Evolutionary conservation across 805 yeast genomes (phyloP), one percentile per base, ranked within the genome.

Genomic region (Spathaspora hagerdaliae): DNA sequence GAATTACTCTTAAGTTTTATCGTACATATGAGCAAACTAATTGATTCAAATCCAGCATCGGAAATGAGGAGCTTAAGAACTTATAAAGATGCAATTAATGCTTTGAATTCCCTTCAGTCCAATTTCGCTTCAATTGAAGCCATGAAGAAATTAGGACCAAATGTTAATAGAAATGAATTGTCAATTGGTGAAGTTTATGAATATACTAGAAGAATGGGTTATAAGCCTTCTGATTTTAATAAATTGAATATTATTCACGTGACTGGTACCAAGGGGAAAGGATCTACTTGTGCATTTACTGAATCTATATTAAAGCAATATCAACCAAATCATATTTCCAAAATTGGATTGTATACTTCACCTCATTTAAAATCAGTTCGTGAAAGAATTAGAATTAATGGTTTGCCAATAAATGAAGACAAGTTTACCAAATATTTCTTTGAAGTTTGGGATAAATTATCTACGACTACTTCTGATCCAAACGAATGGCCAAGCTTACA

Each of bases 191-290:
- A 94, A 61, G 94, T 94, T 86, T 60, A 58, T 43, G 74, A 70
- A 51, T 71, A 61, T 47, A 64, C 63, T 27, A 51, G 71, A 29
- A 51, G 75, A 49, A 54, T 71, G 52, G 75, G 75, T 0, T 71
- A 71, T 56, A 47, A 53, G 31, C 81, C 87, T 1, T 54, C 67
- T 3, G 96, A 87, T 51, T 81, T 88, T 59, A 80, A 91, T 65
- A 74, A 65, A 49, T 63, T 94, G 55, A 91, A 91, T 55, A 75
- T 90, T 2, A 77, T 94, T 36, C 99, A 94, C 59, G 85, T 95
- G 33, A 91, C 99, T 0, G 99, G 99, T 15, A 94, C 99, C 1
- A 94, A 94, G 63, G 99, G 99, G 11, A 94, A 94, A 67, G 99
- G 99, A 1, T 90, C 97, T 0, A 92, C 98, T 0, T 92, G 97